Evolutionary conservation across 805 yeast genomes (phyloP), one percentile per base, ranked within the genome.

Genomic region (Ogataea sp.): DNA sequence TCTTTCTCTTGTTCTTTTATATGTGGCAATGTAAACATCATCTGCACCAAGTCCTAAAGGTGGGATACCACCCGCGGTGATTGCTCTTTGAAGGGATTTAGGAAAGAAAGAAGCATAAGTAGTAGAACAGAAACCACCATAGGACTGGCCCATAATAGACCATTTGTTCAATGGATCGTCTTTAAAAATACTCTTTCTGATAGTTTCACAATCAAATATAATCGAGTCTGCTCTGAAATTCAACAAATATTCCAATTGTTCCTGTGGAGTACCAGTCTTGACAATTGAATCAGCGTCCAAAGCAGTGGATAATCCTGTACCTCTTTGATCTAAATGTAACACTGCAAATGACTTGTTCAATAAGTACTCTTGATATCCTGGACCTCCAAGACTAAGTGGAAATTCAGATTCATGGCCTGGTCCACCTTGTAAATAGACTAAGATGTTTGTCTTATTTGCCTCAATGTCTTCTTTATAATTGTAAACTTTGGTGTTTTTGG

Each of bases 1-100:
- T 37, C 80, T 54, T 38, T 72, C 74, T 16, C 41, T 58, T 2
- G 78, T 70, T 16, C 74, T 54, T 25, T 58, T 46, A 43, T 67
- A 73, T 3, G 80, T 71, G 2, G 70, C 71, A 10, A 42, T 39
- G 45, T 75, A 73, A 8, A 76, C 79, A 29, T 69, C 68, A 69
- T 73, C 65, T 1, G 61, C 47, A 3, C 41, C 26, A 25, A 47
- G 50, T 6, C 59, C 61, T 15, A 76, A 51, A 1, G 82, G 81
- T 2, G 83, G 81, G 13, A 76, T 62, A 6, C 82, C 83, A 2
- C 80, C 83, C 1, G 82, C 68, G 20, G 75, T 52, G 15, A 76
- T 48, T 1, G 70, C 71, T 37, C 64, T 67, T 32, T 59, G 59
- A 21, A 76, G 42, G 2, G 71, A 57, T 1, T 52, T 51, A 1